Base-by-base conservation (phyloP, 139 green algal genomes). In the Haematococcus lacustris region DNA sequence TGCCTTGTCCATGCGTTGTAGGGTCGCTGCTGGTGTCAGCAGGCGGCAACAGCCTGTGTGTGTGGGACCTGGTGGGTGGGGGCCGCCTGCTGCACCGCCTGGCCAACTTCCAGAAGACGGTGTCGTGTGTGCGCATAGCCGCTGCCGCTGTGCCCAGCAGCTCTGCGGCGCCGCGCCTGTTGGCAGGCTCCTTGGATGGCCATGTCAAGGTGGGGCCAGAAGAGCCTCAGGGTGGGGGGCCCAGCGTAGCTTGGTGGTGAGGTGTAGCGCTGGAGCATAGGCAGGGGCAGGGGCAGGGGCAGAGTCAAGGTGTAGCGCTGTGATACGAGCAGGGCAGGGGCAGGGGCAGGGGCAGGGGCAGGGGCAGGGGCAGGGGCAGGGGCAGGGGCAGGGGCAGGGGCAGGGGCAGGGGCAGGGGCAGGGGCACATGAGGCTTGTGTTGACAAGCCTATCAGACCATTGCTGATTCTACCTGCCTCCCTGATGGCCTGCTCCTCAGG, bases 31-130 rank as follows among this genome's bases (percentile, higher is more conserved):
- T 89, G 5, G 89, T 91, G 13, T 90, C 81, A 1, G 89, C 85
- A 2, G 91, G 92, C 21, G 92, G 92, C 62, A 92, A 86, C n/a
- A 62, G 82, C 38, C 33, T 96, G 21, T 97, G 93, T 87, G 89
- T 96, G 23, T 98, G 93, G 93, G 89, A 96, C 81, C 64, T 98
- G 60, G 68, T 77, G 70, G 38, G 69, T 1, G 91, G 93, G 5
- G 90, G 93, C 1, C 80, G 80, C 9, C 81, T 94, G 72, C 76
- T 98, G 50, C 71, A 83, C 30, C 71, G 79, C 0, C 69, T 98
- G 21, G 63, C 76, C 62, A 93, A 91, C 74, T 94, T 97, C 76
- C 94, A 98, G 73, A 98, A 98, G 83, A 98, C 94, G 0, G 82
- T 97, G 25, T 97, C 87, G 0, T 89, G 77, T n/a, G 79, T 97